These are phyloP conservation scores for Castanospermum australe DNA, from an alignment of 306 rosid genomes.

Conservation along the genomic window DNA sequence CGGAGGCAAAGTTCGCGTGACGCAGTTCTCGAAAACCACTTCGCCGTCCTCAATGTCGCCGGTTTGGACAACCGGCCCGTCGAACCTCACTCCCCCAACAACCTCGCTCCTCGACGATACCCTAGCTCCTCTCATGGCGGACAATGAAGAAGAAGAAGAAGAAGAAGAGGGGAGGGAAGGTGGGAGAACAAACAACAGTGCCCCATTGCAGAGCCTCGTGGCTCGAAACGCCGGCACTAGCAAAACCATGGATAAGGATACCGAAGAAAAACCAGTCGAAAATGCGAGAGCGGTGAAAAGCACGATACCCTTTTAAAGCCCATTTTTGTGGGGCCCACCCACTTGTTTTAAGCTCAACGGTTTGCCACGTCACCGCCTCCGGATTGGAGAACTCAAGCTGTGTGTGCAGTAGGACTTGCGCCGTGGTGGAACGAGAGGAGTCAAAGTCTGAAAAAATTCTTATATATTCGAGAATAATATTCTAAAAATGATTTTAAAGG, in stretches of 20 bases:
- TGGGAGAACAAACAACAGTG: background rate
- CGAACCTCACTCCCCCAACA: constrained; percentile 34
- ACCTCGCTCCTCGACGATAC: background rate
- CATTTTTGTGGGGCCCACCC: background rate
- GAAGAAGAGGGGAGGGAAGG: background rate
- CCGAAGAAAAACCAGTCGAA: background rate
- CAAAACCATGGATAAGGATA: background rate
- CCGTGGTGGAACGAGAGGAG: too few species aligned
- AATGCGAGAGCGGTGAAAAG: background rate
- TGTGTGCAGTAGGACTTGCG: too few species aligned
- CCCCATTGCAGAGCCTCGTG: background rate
- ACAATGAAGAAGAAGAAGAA: background rate
- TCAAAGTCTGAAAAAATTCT: too few species aligned
- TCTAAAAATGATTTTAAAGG: too few species aligned
- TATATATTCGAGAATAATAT: too few species aligned
- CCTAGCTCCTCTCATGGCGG: background rate
- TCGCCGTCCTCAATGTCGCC: constrained; percentile 43
- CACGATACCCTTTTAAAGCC: background rate
- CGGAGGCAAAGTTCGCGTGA: constrained; percentile 65
- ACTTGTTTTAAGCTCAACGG: too few species aligned
- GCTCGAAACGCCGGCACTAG: background rate
- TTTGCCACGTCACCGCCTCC: too few species aligned
- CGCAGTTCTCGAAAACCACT: constrained; percentile 64
- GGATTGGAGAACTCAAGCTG: too few species aligned
- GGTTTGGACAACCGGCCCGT: constrained; percentile 31